Percentiles rank a stretch among this genome's conserved stretches.
phyloP scores from a whole-genome alignment of 2,329 filamentous ascomycete genomes.

The Mariannaea sp. region DNA sequence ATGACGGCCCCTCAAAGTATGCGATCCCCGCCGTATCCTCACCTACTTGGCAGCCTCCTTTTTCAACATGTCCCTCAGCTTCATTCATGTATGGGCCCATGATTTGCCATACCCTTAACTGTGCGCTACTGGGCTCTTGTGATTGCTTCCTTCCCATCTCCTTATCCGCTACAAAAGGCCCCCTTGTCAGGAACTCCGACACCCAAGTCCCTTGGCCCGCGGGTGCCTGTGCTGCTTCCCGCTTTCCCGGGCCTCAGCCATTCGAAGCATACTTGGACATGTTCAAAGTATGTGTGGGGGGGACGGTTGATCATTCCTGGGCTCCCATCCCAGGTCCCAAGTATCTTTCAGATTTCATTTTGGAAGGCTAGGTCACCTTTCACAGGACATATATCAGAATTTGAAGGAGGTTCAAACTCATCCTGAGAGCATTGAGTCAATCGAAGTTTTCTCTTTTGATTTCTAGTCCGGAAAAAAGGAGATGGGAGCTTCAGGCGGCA shows the following conservation, averaged over 20 bases:
- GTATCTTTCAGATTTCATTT: conserved; percentile 8
- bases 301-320: conserved; percentile 7
- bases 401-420: conserved; percentile 8
- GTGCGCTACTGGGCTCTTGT: conserved; percentile 7
- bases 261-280: background rate
- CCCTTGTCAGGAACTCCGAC: background rate
- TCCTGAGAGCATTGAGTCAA: background rate
- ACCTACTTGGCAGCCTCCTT: conserved; percentile 20
- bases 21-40: conserved; percentile 10
- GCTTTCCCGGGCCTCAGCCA: background rate
- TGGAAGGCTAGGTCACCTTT: conserved; percentile 18
- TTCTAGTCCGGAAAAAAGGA: background rate
- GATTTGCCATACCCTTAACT: conserved; percentile 16
- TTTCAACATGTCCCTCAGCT: conserved; percentile 8
- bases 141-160: conserved; percentile 8
- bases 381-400: conserved; percentile 1
- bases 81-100: conserved; percentile 13
- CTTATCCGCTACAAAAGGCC: background rate
- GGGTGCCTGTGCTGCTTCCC: background rate
- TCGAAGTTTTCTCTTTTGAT: background rate
- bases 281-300: conserved; percentile 8
- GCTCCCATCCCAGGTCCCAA: background rate
- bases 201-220: background rate
- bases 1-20: conserved; percentile 17
- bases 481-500: background rate